phyloP scores from a whole-genome alignment of 78 protist species.

The Guillardia theta region DNA sequence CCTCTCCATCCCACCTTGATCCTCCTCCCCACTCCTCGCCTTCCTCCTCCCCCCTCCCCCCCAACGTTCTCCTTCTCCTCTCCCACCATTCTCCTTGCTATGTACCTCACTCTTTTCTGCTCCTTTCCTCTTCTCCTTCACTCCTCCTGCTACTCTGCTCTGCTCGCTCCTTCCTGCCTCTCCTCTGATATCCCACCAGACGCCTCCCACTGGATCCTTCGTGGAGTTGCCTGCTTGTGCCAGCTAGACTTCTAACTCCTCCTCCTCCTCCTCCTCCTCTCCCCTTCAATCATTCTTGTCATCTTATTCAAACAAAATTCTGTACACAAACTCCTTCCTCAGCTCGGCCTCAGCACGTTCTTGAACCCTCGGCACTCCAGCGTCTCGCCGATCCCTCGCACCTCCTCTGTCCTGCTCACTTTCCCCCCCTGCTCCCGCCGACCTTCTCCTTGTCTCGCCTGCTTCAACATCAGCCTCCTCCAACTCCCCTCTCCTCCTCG shows the following conservation, averaged over 20 bases:
- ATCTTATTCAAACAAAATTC: background rate
- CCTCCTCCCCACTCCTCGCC: background rate
- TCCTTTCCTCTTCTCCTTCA: too few species aligned
- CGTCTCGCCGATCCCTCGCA: background rate
- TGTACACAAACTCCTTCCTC: background rate
- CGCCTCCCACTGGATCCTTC: background rate
- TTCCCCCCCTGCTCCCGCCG: background rate
- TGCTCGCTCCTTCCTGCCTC: too few species aligned
- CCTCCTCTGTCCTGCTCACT: background rate
- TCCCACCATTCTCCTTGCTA: too few species aligned
- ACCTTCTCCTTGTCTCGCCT: background rate
- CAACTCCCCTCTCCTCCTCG: background rate
- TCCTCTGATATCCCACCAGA: background rate
- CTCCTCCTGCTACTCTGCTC: too few species aligned
- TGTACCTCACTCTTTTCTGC: too few species aligned
- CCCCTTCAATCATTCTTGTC: background rate
- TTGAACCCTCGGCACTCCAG: background rate
- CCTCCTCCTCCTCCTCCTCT: background rate
- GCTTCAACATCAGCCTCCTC: background rate
- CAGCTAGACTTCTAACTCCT: too few species aligned
- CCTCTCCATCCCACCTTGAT: too few species aligned
- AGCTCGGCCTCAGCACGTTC: background rate
- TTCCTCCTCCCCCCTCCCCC: background rate
- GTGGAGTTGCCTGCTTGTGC: too few species aligned
- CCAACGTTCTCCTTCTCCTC: background rate